Evolutionary conservation across 2,329 filamentous ascomycete species (phyloP).

Genomic region (Metarhizium album): DNA sequence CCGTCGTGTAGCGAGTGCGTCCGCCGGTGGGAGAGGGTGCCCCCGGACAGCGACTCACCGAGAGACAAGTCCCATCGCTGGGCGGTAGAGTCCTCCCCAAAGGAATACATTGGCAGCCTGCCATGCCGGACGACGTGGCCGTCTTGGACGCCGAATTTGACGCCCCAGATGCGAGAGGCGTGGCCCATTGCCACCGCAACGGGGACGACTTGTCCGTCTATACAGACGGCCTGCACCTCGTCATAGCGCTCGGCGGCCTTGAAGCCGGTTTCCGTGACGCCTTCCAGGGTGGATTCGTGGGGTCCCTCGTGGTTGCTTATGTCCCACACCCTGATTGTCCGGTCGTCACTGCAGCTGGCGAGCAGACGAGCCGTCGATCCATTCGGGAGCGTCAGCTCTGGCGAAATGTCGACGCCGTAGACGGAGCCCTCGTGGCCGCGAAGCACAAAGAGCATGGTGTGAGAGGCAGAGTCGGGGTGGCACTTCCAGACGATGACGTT

Average conservation of each 20-base stretch:
- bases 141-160: constrained; percentile 47
- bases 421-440: constrained; percentile 81
- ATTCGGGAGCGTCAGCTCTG: constrained; percentile 29
- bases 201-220: constrained; percentile 23
- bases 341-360: constrained; percentile 88
- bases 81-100: constrained; percentile 74
- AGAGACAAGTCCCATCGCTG: constrained; percentile 52
- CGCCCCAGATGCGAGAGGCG: constrained; percentile 78
- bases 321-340: constrained; percentile 83
- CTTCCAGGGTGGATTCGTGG: not conserved
- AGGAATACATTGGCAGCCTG: constrained; percentile 48
- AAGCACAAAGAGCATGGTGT: constrained; percentile 38
- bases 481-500: constrained; percentile 88
- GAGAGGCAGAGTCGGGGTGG: constrained; percentile 18
- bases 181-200: constrained; percentile 77
- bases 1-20: constrained; percentile 61
- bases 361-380: constrained; percentile 48
- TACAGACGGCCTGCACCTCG: constrained; percentile 3
- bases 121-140: constrained; percentile 6
- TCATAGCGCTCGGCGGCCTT: constrained; percentile 24
- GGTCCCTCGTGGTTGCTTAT: constrained; percentile 42
- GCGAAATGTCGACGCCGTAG: constrained; percentile 77
- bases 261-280: constrained; percentile 48
- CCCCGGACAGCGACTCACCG: constrained; percentile 4
- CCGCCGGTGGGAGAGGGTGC: constrained; percentile 37